phyloP scores from a whole-genome alignment of 768 basidiomycete genomes.

The Mycena galopus region DNA sequence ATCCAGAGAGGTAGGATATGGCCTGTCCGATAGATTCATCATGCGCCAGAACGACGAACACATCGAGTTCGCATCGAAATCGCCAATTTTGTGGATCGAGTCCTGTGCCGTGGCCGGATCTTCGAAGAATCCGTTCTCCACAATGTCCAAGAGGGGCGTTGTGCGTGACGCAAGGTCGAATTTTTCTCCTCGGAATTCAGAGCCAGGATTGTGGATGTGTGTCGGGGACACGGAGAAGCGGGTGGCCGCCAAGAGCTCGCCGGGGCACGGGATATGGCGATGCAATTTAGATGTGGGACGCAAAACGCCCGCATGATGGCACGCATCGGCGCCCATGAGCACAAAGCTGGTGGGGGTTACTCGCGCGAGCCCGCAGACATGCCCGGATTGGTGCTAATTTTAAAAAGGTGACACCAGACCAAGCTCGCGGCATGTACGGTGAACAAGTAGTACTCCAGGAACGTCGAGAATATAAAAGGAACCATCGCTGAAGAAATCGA shows the following conservation, averaged over 20 bases:
- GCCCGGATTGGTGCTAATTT: neutral
- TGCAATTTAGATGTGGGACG: neutral
- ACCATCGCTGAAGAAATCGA: neutral
- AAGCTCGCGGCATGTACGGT: neutral
- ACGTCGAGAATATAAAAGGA: neutral
- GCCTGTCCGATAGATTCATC: neutral
- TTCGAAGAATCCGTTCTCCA: neutral
- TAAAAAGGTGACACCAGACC: neutral
- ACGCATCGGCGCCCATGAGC: neutral
- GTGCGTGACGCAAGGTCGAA: neutral
- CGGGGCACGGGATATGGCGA: neutral
- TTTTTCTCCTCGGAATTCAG: neutral
- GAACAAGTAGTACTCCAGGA: neutral
- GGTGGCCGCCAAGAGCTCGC: neutral
- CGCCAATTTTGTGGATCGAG: neutral
- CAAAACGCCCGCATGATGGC: neutral
- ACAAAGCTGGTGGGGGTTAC: neutral
- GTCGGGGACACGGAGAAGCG: neutral
- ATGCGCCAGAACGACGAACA: neutral
- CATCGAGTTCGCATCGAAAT: neutral
- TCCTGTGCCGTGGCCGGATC: neutral
- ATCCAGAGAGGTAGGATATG: neutral
- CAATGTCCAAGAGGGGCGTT: neutral
- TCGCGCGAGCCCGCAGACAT: neutral
- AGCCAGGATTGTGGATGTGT: neutral